Evolutionary conservation across 176 grass and related monocot genomes (phyloP).

Genomic region (Luzula sylvatica): DNA sequence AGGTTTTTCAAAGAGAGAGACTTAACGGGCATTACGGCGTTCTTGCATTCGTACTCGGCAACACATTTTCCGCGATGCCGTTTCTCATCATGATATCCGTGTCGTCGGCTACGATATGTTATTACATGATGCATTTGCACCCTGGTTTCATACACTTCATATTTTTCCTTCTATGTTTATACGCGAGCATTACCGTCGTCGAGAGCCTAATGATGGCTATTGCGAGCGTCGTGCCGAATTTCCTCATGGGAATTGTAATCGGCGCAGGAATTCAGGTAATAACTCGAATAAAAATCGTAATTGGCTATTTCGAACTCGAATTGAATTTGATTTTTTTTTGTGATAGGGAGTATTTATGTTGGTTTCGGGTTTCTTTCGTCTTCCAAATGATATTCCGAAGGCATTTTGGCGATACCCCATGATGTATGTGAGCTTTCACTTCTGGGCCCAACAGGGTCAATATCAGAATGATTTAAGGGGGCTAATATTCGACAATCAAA

Average conservation of each 20-base stretch:
- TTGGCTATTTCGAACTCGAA: too few species aligned
- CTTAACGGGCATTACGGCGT: constrained; percentile 35
- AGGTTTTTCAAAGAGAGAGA: constrained; percentile 36
- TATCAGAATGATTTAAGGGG: constrained; percentile 32
- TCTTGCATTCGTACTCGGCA: constrained; percentile 25
- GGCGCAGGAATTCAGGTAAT: constrained; percentile 14
- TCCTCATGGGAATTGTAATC: background rate
- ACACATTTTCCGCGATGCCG: constrained; percentile 28
- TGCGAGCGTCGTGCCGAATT: constrained; percentile 27
- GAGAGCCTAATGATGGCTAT: constrained; percentile 41
- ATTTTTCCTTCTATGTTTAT: constrained; percentile 25
- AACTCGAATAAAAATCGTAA: too few species aligned
- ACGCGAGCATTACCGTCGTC: constrained; percentile 19
- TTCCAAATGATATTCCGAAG: constrained; percentile 32
- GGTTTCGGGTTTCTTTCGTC: constrained; percentile 32
- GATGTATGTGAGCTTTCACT: constrained; percentile 22
- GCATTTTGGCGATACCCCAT: constrained; percentile 33
- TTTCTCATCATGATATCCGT: constrained; percentile 25
- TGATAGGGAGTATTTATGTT: constrained; percentile 21
- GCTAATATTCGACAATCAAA: constrained; percentile 23
- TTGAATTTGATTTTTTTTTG: background rate
- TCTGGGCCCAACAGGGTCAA: constrained; percentile 17
- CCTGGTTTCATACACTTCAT: constrained; percentile 27
- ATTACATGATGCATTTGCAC: constrained; percentile 27
- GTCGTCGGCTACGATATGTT: constrained; percentile 19